phyloP scores from a whole-genome alignment of 2,329 filamentous ascomycete genomes.

The Fusarium haematococcum region DNA sequence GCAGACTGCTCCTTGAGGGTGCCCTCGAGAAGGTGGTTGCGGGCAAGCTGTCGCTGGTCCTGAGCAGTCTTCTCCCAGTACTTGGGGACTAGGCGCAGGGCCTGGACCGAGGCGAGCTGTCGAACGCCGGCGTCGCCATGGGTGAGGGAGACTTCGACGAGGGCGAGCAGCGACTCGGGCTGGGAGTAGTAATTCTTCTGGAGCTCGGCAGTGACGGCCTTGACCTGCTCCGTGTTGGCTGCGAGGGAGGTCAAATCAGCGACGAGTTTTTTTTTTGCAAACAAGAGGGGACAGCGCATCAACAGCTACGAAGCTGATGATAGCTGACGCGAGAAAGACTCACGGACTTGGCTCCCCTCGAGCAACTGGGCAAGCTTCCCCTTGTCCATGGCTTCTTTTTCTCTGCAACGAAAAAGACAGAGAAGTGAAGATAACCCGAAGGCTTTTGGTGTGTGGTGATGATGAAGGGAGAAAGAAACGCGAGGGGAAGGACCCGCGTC shows the following conservation, averaged over 20 bases:
- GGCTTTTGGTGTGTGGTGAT: slow-evolving; percentile 26
- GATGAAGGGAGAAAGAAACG: slow-evolving; percentile 28
- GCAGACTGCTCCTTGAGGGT: slow-evolving; percentile 83
- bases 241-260: slow-evolving; percentile 36
- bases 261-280: neutral
- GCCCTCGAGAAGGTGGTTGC: slow-evolving; percentile 85
- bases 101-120: slow-evolving; percentile 93
- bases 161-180: slow-evolving; percentile 83
- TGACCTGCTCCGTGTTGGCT: slow-evolving; percentile 92
- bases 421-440: slow-evolving; percentile 36
- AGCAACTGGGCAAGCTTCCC: slow-evolving; percentile 88
- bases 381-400: slow-evolving; percentile 55
- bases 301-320: slow-evolving; percentile 1
- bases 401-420: slow-evolving; percentile 37
- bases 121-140: slow-evolving; percentile 79
- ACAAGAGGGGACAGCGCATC: slow-evolving; percentile 6
- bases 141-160: slow-evolving; percentile 88
- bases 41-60: slow-evolving; percentile 82
- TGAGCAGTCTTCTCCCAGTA: slow-evolving; percentile 84
- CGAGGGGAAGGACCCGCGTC: slow-evolving; percentile 33
- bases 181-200: slow-evolving; percentile 94
- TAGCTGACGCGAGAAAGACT: slow-evolving; percentile 53
- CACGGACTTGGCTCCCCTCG: slow-evolving; percentile 88
- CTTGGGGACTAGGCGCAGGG: slow-evolving; percentile 82
- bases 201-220: slow-evolving; percentile 88